Conservation (phyloP, 495 filamentous ascomycete species). For the Aspergillus sclerotioniger region DNA sequence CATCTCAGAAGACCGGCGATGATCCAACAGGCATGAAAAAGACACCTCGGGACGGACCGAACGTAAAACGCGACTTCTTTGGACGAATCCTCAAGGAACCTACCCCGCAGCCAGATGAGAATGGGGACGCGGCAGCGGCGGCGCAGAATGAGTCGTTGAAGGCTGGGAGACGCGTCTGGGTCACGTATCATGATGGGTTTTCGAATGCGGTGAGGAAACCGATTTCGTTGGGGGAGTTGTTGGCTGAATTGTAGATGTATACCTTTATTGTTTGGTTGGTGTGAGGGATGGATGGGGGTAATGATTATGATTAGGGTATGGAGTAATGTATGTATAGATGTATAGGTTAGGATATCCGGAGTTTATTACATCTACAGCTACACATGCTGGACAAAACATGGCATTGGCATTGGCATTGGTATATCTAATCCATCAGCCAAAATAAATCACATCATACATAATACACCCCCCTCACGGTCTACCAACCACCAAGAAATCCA, state of each 20-base stretch:
- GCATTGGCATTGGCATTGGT: conserved; percentile 3
- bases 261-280: too few relatives aligned
- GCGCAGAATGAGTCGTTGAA: conserved; percentile 33
- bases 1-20: conserved; percentile 24
- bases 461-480: background rate
- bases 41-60: conserved; percentile 24
- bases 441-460: background rate
- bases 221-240: conserved; percentile 78
- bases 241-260: conserved; percentile 51
- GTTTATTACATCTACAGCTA: background rate
- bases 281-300: too few relatives aligned
- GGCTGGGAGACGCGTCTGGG: conserved; percentile 71
- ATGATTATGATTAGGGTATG: conserved; percentile 15
- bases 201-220: conserved; percentile 96
- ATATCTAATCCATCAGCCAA: conserved; percentile 6
- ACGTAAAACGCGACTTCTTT: conserved; percentile 86
- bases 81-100: conserved; percentile 63
- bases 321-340: background rate
- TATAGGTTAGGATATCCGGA: background rate
- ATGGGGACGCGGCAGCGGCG: conserved; percentile 10
- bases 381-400: too few relatives aligned
- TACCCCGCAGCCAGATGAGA: conserved; percentile 27
- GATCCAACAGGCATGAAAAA: conserved; percentile 40
- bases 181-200: conserved; percentile 93
- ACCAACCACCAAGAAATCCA: too few relatives aligned